Base-by-base conservation (phyloP, 306 rosid species). In the Potentilla sterilis region DNA sequence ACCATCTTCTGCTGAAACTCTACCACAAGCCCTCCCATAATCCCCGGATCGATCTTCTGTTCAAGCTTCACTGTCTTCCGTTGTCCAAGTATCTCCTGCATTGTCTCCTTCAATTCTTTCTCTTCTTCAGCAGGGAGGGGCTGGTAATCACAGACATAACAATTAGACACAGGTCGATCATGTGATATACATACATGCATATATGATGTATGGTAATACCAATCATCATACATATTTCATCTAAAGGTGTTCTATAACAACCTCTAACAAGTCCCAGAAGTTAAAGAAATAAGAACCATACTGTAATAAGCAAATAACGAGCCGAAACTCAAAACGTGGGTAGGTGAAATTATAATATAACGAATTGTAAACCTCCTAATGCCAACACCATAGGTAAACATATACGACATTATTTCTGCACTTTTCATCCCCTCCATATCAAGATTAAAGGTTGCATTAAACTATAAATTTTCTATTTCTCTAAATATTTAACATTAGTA, bases 31-130 rank as follows among this genome's bases (percentile, higher is more conserved):
- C 99, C 99, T 44, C 96, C 98, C 78, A 92, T 82, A 48, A 92
- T 90, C 54, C 92, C 88, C 70, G 91, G 85, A 85, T 92, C 97
- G 70, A 95, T 92, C 96, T 95, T 95, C 81, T 88, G 97, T 72
- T 95, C 97, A 69, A 95, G 87, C 5, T 67, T 55, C 82, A 92
- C 90, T 84, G 82, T 92, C 80, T 89, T 82, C 47, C 96, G 96
- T 1, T 89, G 82, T 24, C 98, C 99, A 55, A 95, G 55, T 24
- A 96, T 84, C 13, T 85, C 91, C 77, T 90, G 98, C 80, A 96
- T 74, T 74, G 97, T 87, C 65, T 88, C 93, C 88, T 85, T 89
- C 89, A 95, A 76, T 38, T 89, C 99, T 77, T 85, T 88, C 89
- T 89, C 97, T 83, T 95, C 99, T 75, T 87, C 88, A 41, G 96